Evolutionary conservation across 441 rosid species (phyloP), one percentile per base, ranked within the genome.

Genomic region (Dalechampia spathulata): DNA sequence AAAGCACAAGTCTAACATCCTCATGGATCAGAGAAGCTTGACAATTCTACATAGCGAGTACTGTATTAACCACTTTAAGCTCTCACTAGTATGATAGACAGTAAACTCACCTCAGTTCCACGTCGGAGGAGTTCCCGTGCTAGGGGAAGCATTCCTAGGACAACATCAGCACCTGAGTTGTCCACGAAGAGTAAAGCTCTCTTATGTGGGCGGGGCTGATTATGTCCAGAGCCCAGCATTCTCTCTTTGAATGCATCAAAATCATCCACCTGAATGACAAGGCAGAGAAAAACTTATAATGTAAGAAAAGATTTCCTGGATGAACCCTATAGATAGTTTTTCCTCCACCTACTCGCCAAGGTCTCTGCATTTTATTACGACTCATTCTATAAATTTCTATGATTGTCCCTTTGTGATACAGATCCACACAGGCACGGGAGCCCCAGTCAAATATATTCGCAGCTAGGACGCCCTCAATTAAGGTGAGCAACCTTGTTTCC

Each of bases 381-480:
- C 99, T 93, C 99, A 93, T 93, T 73, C 99, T 82, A 62, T 93
- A 93, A 56, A 93, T 93, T 70, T 93, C 99, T 59, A 93, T 93
- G 43, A 93, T 93, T 34, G 97, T 90, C 60, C 99, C 97, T 68
- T 93, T 87, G 64, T 87, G 99, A 75, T 90, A 93, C 56, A 93
- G 86, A 62, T 93, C 99, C 69, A 93, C 99, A 71, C 99, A 93
- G 41, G 97, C 97, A 48, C 93, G 86, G 61, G 99, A 89, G 57
- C 99, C 99, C 99, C 99, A 93, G 71, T 93, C 99, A 61, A 93
- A 93, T 75, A 93, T 93, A 58, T 93, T 93, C 57, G 99, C 99
- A 63, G 99, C 97, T 51, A 93, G 85, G 71, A 87, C 99, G 43
- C 99, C 99, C 71, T 87, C 97, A 48, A 93, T 85, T 39, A 93